Evolutionary conservation across 495 filamentous ascomycete genomes (phyloP), one percentile per base, ranked within the genome.

Genomic region (Aspergillus haitiensis): DNA sequence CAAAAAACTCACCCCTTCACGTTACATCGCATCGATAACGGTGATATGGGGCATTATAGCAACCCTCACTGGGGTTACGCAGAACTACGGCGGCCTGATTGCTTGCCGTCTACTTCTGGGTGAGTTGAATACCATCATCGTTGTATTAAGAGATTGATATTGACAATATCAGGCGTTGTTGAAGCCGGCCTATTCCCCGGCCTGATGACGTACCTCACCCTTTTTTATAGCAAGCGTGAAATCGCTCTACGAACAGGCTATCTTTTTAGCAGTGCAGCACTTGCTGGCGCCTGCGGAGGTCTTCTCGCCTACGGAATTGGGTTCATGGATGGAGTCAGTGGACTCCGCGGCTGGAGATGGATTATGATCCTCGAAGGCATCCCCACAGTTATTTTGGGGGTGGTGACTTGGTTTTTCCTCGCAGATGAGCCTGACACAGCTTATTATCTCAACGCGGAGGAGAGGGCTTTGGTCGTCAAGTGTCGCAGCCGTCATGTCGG

Each of bases 211-310:
- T 89, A 89, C 60, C 75, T 92, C 15, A 90, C 86, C 1, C 81
- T 91, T 52, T 90, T 91, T 72, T 92, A 92, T 67, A 86, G 82
- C 47, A 87, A 88, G 61, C 79, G 81, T 7, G 88, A 92, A 64
- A 81, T 91, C 18, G 89, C 88, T 7, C 75, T 91, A 35, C 83
- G 90, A 31, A 85, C 90, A 5, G 84, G 86, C 0, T 91, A 91
- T 64, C 78, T 93, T 5, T 93, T 93, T 69, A 87, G 88, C 54
- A 88, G 82, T 44, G 83, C 90, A 2, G 89, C 90, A 1, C 76
- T 92, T 11, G 86, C 89, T 3, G 90, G 90, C 6, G 89, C 88
- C 15, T 86, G 85, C 59, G 90, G 90, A 18, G 90, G 90, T 0
- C 75, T 93, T 0, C 74, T 93, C 4, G 88, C 90, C 1, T 91